Evolutionary conservation across 176 grass and related monocot species (phyloP), one percentile per base, ranked within the genome.

Genomic region (Oryza rufipogon): DNA sequence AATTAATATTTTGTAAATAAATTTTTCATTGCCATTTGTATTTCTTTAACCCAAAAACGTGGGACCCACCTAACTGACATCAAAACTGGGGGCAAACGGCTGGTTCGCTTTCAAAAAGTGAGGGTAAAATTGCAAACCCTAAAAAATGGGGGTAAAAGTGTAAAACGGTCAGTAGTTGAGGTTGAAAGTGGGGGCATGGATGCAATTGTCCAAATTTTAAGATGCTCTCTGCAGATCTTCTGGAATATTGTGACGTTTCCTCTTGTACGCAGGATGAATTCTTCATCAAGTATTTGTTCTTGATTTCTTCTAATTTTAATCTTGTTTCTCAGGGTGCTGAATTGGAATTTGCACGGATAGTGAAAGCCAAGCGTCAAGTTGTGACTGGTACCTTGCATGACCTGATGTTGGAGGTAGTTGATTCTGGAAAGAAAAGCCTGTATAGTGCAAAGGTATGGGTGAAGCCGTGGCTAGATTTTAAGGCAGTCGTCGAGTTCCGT

Each of bases 401-500:
- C 58, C 83, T 98, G 77, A 85, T 88, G 17, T 11, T 95, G 68
- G 95, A 95, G 89, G 95, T 79, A 73, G 85, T 91, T 71, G 95
- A 98, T 30, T 85, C 79, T 34, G 95, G 95, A 47, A 93, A 93
- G 71, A 98, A 95, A 87, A 91, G 71, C 65, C 36, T 98, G 46
- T 98, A 93, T 66, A 94, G 79, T 26, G 95, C 95, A 39, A 98
- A 98, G 83, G 95, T 98, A 16, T 98, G 91, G 95, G 95, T 95
- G 72, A 98, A 98, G 69, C 95, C 89, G 7, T 98, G 95, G 92
- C 79, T 91, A 64, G 80, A 95, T 83, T 95, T 91, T 83, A 98
- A 95, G 83, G 86, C 85, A 42, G 92, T 98, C 68, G 85, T 95
- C 4, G 95, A 95, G 79, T 98, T 98, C 34, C 74, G 74, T 51